A percentile compares a stretch with the other conserved stretches of the same genome.
Conservation (phyloP, 352 stramenopile genomes). For the Globisporangium polare region DNA sequence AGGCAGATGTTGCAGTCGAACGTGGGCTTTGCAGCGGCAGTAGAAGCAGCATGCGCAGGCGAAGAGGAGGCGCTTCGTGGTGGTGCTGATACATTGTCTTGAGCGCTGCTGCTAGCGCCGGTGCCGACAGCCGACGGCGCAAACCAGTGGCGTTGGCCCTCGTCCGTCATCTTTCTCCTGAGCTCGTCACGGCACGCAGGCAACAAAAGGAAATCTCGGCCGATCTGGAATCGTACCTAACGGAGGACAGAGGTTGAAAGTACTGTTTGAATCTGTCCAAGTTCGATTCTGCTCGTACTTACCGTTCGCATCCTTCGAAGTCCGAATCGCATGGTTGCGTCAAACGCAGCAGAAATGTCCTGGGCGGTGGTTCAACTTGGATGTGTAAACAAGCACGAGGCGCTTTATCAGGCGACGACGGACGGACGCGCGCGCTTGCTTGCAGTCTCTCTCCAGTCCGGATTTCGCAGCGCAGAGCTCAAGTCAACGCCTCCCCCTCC, state of each 20-base stretch:
- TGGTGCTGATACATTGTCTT: not conserved
- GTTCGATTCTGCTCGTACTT: too few relatives aligned
- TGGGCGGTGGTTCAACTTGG: conserved; percentile 5
- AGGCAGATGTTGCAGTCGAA: conserved; percentile 92
- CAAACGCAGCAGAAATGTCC: not conserved
- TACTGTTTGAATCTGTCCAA: too few relatives aligned
- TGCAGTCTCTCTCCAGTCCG: not conserved
- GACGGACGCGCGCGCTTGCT: too few relatives aligned
- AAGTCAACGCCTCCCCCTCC: not conserved
- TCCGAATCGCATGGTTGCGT: not conserved
- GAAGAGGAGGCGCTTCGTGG: not conserved
- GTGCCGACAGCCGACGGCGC: not conserved
- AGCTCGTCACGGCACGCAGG: not conserved
- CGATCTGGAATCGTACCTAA: not conserved
- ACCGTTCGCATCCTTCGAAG: not conserved
- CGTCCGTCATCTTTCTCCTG: not conserved
- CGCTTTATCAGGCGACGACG: not conserved
- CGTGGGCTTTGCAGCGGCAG: conserved; percentile 15
- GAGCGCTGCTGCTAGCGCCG: not conserved
- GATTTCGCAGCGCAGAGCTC: conserved; percentile 1
- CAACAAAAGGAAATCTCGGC: not conserved
- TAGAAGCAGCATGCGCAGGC: not conserved
- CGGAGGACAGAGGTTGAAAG: too few relatives aligned
- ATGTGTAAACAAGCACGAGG: conserved; percentile 8
- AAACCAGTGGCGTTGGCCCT: conserved; percentile 8